Conservation (phyloP, 805 yeast genomes). For the Saturnispora quitensis region DNA sequence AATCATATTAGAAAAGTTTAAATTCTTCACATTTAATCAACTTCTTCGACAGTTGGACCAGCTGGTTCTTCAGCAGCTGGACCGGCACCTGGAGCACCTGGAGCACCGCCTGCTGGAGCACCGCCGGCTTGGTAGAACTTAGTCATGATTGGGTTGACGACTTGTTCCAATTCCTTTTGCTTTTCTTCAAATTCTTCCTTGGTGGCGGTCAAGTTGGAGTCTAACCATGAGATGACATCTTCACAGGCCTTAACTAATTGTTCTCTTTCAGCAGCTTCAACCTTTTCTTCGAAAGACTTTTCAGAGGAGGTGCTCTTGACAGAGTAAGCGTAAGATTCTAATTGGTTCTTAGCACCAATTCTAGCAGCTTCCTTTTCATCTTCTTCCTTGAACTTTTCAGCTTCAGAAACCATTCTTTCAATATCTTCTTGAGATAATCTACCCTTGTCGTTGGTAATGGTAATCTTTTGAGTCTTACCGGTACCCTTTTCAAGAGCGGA, state of each 20-base stretch:
- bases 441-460: conserved; percentile 38
- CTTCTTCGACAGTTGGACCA: conserved; percentile 78
- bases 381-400: conserved; percentile 54
- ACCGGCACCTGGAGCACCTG: conserved; percentile 42
- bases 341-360: conserved; percentile 87
- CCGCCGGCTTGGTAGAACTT: conserved; percentile 95
- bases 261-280: conserved; percentile 39
- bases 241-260: conserved; percentile 70
- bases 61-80: conserved; percentile 52
- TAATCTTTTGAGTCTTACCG: conserved; percentile 42
- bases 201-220: conserved; percentile 84
- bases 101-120: conserved; percentile 52
- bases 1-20: conserved; percentile 2
- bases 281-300: conserved; percentile 72
- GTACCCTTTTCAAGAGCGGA: conserved; percentile 50
- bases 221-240: conserved; percentile 86
- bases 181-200: conserved; percentile 86
- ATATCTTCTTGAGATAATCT: conserved; percentile 56
- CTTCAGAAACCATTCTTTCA: conserved; percentile 56
- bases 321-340: conserved; percentile 92
- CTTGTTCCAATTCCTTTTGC: conserved; percentile 92
- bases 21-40: conserved; percentile 38
- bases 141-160: conserved; percentile 94
- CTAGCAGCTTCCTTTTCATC: conserved; percentile 70
- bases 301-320: conserved; percentile 76